Percentiles rank a stretch among this genome's conserved stretches.
These are phyloP conservation scores for Aspergillus sp. DNA, from an alignment of 2,329 filamentous ascomycete genomes.

Conservation along the genomic window DNA sequence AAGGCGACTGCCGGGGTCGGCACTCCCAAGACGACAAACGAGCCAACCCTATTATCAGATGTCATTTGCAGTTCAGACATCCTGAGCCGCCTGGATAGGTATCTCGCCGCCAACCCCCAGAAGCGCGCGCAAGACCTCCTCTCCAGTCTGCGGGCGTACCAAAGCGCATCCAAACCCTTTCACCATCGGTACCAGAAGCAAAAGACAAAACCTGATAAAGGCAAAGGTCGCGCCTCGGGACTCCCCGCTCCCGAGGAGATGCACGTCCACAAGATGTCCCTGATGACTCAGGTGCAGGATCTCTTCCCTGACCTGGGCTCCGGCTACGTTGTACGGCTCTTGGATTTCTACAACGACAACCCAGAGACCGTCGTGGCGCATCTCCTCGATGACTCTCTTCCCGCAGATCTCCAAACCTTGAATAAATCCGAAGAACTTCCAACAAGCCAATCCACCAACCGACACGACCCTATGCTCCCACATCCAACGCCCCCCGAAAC, in stretches of 20 bases:
- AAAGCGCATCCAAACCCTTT: conserved; percentile 35
- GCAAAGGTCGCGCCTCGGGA: conserved; percentile 36
- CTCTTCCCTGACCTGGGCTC: conserved; percentile 85
- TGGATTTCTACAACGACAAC: conserved; percentile 76
- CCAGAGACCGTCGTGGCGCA: conserved; percentile 78
- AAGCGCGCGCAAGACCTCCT: conserved; percentile 44
- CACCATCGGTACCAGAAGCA: conserved; percentile 44
- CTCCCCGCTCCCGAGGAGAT: conserved; percentile 47
- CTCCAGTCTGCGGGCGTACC: conserved; percentile 39
- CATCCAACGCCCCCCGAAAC: conserved; percentile 39
- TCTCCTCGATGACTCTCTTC: conserved; percentile 74
- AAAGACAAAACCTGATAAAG: conserved; percentile 38
- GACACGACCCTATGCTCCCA: conserved; percentile 58
- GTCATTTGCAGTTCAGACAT: conserved; percentile 79
- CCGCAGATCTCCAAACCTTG: conserved; percentile 62
- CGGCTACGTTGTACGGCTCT: conserved; percentile 73
- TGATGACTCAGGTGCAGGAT: conserved; percentile 88
- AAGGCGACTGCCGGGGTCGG: conserved; percentile 69
- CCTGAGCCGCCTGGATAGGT: conserved; percentile 47
- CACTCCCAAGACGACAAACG: conserved; percentile 37
- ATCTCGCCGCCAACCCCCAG: conserved; percentile 33
- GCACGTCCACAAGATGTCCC: conserved; percentile 78
- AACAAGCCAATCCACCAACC: conserved; percentile 47
- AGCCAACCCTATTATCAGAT: conserved; percentile 70
- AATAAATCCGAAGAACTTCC: conserved; percentile 61